Conservation (phyloP, 805 yeast genomes). For the Saturnispora kantuleensis region DNA sequence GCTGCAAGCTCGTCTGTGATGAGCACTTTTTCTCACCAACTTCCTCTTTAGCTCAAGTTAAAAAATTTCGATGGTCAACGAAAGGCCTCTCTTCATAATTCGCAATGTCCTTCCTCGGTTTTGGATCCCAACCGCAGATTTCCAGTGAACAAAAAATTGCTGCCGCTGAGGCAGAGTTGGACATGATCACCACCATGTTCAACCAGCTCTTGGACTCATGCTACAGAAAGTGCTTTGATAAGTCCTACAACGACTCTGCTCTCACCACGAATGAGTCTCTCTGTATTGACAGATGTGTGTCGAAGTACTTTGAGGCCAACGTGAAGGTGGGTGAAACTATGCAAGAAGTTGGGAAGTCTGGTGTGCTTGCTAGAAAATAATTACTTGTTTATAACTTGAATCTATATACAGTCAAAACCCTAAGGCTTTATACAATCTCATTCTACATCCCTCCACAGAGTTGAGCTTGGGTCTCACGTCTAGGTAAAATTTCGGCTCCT, state of each 20-base stretch:
- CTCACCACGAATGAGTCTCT: conserved; percentile 71
- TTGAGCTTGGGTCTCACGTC: conserved; percentile 92
- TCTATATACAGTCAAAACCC: conserved; percentile 28
- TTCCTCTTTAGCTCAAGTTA: no score
- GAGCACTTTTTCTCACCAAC: no score
- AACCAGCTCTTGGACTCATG: conserved; percentile 82
- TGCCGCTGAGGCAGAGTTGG: conserved; percentile 96
- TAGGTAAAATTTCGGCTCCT: conserved; percentile 51
- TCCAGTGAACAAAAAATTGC: conserved; percentile 66
- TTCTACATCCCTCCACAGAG: conserved; percentile 64
- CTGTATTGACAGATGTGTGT: conserved; percentile 92
- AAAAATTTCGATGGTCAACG: no score
- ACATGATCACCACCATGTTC: conserved; percentile 97
- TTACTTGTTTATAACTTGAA: conserved; percentile 8
- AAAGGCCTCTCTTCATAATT: neutral
- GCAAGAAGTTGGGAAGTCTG: conserved; percentile 31
- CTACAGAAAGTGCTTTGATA: conserved; percentile 73
- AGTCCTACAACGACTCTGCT: conserved; percentile 59
- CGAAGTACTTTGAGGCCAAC: conserved; percentile 89
- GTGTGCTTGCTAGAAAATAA: conserved; percentile 21
- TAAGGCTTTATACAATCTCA: conserved; percentile 56
- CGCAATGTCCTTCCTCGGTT: conserved; percentile 61
- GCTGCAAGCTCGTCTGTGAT: no score
- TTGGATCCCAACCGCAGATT: conserved; percentile 61
- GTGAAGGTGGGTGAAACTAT: conserved; percentile 80